Evolutionary conservation across 371 early-diverging fungal genomes (phyloP).

Genomic region (Mucor plumbeus): DNA sequence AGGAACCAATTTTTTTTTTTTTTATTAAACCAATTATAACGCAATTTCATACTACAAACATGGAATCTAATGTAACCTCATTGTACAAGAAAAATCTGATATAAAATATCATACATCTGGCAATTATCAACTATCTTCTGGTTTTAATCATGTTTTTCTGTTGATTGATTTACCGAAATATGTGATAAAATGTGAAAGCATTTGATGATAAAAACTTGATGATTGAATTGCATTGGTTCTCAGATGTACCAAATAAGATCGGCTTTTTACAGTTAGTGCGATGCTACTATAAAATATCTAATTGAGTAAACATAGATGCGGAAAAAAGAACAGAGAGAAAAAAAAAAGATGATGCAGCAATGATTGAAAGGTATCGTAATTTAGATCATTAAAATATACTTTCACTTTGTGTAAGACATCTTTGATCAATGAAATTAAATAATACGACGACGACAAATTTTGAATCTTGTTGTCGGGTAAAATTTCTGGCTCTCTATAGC

Average conservation of each 20-base stretch:
- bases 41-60: neutral
- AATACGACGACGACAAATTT: no score
- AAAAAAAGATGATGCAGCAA: no score
- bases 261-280: slow-evolving; percentile 6
- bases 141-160: neutral
- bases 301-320: no score
- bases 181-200: neutral
- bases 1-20: neutral
- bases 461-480: neutral
- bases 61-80: neutral
- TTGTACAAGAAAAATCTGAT: neutral
- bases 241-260: slow-evolving; percentile 7
- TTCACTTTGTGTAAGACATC: no score
- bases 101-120: neutral
- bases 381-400: no score
- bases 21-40: neutral
- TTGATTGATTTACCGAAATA: neutral
- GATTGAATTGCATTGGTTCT: neutral
- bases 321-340: no score
- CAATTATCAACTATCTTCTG: neutral
- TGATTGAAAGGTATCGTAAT: no score
- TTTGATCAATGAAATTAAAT: no score
- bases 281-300: neutral
- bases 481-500: neutral
- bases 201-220: neutral